Percentiles rank a stretch among this genome's conserved stretches.
phyloP scores from a whole-genome alignment of 495 filamentous ascomycete genomes.

The Aspergillus saccharolyticus region DNA sequence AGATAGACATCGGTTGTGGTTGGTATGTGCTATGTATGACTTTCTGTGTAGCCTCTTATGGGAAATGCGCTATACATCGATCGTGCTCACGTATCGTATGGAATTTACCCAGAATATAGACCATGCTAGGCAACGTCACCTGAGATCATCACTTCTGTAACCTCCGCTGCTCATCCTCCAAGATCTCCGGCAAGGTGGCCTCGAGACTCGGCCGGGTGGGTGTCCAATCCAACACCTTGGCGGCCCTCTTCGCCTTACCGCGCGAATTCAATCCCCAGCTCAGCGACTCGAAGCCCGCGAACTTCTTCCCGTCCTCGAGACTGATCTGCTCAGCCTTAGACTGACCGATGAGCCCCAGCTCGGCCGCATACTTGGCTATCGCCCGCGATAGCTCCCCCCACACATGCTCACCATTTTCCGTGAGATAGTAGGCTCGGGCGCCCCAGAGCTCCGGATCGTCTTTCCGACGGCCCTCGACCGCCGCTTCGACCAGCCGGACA shows the following conservation, averaged over 20 bases:
- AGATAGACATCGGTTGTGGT: too few relatives aligned
- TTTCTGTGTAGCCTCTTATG: too few relatives aligned
- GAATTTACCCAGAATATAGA: too few relatives aligned
- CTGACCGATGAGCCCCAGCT: constrained; percentile 54
- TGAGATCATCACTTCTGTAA: not conserved
- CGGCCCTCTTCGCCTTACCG: not conserved
- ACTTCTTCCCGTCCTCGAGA: constrained; percentile 24
- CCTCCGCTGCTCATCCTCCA: constrained; percentile 1
- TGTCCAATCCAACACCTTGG: not conserved
- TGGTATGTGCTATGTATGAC: too few relatives aligned
- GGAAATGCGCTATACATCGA: too few relatives aligned
- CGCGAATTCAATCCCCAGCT: constrained; percentile 4
- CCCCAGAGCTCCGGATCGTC: constrained; percentile 60
- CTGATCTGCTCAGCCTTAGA: constrained; percentile 36
- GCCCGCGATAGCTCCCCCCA: constrained; percentile 59
- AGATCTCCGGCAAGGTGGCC: not conserved
- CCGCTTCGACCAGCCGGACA: constrained; percentile 50
- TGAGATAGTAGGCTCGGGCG: constrained; percentile 63
- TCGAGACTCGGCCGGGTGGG: not conserved
- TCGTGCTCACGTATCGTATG: too few relatives aligned
- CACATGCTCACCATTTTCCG: constrained; percentile 60
- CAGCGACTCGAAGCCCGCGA: not conserved
- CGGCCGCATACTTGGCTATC: constrained; percentile 53
- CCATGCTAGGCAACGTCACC: too few relatives aligned
- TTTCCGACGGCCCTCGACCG: constrained; percentile 21